Percentiles rank a stretch among this genome's conserved stretches.
Evolutionary conservation across 116 monocot species (phyloP).

Genomic region (Posidonia oceanica): DNA sequence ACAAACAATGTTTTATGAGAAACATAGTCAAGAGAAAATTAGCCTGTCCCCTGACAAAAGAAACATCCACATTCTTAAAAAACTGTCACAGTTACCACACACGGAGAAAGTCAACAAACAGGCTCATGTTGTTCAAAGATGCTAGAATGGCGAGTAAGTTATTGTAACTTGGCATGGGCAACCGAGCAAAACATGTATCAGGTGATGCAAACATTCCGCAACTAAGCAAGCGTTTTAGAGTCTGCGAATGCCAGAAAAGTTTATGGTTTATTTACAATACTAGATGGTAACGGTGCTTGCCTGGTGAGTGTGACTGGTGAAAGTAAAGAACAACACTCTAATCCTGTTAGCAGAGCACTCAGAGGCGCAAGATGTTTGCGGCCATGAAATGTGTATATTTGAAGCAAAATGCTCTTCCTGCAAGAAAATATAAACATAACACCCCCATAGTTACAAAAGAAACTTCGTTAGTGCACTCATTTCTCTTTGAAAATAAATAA

Average conservation of each 20-base stretch:
- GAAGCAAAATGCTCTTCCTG: conserved; percentile 82
- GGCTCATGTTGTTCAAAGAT: no score
- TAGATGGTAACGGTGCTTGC: conserved; percentile 16
- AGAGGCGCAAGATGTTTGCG: conserved; percentile 50
- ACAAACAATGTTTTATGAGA: not conserved
- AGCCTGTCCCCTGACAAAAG: not conserved
- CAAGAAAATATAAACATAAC: not conserved
- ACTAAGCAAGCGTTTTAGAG: no score
- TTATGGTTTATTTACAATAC: no score
- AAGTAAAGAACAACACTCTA: conserved; percentile 65
- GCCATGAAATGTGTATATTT: conserved; percentile 61
- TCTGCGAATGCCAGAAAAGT: no score
- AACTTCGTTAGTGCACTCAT: no score
- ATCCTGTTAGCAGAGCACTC: conserved; percentile 57
- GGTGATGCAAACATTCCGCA: no score
- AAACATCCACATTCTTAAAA: not conserved
- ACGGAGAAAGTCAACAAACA: no score
- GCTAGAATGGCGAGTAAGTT: no score
- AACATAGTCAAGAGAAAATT: not conserved
- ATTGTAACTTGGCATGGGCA: no score
- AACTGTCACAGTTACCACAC: not conserved
- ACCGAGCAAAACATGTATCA: no score
- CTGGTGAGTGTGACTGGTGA: conserved; percentile 36
- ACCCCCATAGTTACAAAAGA: no score
- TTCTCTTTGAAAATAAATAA: no score